Evolutionary conservation across 2,329 filamentous ascomycete species (phyloP).

Genomic region (Claviceps spartinae): DNA sequence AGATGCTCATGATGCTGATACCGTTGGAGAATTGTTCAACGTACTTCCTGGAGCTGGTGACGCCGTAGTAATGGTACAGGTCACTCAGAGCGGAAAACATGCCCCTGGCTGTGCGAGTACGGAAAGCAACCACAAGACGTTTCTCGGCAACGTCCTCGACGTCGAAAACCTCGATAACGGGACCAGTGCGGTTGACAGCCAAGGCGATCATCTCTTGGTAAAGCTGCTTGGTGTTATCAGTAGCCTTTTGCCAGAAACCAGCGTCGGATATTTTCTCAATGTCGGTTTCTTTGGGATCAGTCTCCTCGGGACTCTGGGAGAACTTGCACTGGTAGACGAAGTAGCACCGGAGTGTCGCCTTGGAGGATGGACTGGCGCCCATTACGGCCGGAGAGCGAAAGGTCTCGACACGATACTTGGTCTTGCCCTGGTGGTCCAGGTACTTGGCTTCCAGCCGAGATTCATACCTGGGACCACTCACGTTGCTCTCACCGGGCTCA

Average conservation of each 20-base stretch:
- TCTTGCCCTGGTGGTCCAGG: constrained; percentile 61
- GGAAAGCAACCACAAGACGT: constrained; percentile 87
- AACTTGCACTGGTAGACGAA: constrained; percentile 98
- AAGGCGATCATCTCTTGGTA: constrained; percentile 89
- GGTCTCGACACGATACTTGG: constrained; percentile 86
- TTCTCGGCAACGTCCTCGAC: constrained; percentile 87
- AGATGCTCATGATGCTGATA: constrained; percentile 92
- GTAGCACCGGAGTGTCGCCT: constrained; percentile 86
- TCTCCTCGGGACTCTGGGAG: constrained; percentile 56
- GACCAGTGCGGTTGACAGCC: constrained; percentile 72
- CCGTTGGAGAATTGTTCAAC: constrained; percentile 98
- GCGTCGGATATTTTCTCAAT: constrained; percentile 86
- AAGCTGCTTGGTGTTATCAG: constrained; percentile 85
- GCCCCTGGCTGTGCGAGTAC: constrained; percentile 79
- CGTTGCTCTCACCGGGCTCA: constrained; percentile 65
- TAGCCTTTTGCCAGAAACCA: constrained; percentile 91
- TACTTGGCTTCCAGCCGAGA: constrained; percentile 91
- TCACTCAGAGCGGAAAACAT: constrained; percentile 92
- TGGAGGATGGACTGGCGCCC: constrained; percentile 50
- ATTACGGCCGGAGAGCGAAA: constrained; percentile 83
- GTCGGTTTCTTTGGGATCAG: constrained; percentile 66
- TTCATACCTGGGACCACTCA: constrained; percentile 81
- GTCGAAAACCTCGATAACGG: constrained; percentile 96
- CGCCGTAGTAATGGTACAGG: constrained; percentile 95
- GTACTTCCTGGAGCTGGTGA: constrained; percentile 94